Evolutionary conservation across 306 rosid genomes (phyloP).

Genomic region (Dalbergia cultrata): DNA sequence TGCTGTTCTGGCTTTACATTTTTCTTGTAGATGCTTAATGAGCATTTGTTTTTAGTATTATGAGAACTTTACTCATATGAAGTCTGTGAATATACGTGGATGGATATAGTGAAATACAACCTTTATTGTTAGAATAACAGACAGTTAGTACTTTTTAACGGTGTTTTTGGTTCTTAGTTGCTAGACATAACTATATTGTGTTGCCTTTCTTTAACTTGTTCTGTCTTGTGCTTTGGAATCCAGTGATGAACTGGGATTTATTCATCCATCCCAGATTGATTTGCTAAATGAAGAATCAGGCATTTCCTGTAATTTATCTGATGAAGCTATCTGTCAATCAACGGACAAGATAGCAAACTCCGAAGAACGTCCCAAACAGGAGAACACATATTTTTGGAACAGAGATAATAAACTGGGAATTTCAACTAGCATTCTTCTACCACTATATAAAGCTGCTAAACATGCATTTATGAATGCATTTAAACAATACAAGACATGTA

Average conservation of each 20-base stretch:
- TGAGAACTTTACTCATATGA: background rate
- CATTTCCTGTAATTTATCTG: slow-evolving; percentile 43
- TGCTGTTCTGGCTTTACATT: slow-evolving; percentile 23
- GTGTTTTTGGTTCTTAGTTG: slow-evolving; percentile 23
- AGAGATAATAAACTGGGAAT: slow-evolving; percentile 87
- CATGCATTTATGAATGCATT: slow-evolving; percentile 59
- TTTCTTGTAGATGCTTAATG: slow-evolving; percentile 15
- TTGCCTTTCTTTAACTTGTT: slow-evolving; percentile 33
- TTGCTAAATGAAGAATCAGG: slow-evolving; percentile 59
- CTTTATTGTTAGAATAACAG: slow-evolving; percentile 23
- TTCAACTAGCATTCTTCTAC: slow-evolving; percentile 71
- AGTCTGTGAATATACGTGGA: slow-evolving; percentile 15
- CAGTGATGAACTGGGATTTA: slow-evolving; percentile 89
- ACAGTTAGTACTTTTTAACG: slow-evolving; percentile 10
- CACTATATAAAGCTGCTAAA: slow-evolving; percentile 66
- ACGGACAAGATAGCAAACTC: slow-evolving; percentile 40
- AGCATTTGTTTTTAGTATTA: background rate
- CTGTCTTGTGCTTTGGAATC: slow-evolving; percentile 42
- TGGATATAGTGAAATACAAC: slow-evolving; percentile 6
- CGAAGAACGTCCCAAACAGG: slow-evolving; percentile 42
- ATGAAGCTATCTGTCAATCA: slow-evolving; percentile 39
- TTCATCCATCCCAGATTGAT: slow-evolving; percentile 81
- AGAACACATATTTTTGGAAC: slow-evolving; percentile 62
- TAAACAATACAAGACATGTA: slow-evolving; percentile 57
- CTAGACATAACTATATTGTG: slow-evolving; percentile 15